These are phyloP conservation scores for Sistotremastrum niveocremeum DNA, from an alignment of 768 basidiomycete species.

Conservation along the genomic window DNA sequence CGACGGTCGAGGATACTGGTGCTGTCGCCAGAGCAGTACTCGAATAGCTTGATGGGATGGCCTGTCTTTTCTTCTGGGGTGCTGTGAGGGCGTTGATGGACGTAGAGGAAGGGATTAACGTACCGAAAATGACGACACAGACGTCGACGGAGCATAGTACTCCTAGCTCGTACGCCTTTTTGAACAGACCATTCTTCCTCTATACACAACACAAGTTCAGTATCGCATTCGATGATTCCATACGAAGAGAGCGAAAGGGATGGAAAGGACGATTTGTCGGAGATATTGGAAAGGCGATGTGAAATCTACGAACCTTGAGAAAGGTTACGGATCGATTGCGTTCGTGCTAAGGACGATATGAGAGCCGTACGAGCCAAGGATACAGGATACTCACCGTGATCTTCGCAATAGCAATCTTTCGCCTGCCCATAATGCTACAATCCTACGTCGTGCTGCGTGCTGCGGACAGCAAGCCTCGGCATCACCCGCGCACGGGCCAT, in stretches of 20 bases:
- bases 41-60: slow-evolving; percentile 70
- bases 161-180: slow-evolving; percentile 85
- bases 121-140: slow-evolving; percentile 77
- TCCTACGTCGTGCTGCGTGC: too few species aligned
- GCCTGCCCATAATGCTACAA: too few species aligned
- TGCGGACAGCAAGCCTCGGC: too few species aligned
- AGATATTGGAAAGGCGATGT: slow-evolving; percentile 15
- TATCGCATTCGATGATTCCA: slow-evolving; percentile 19
- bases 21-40: slow-evolving; percentile 64
- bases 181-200: slow-evolving; percentile 86
- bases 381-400: neutral
- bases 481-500: too few species aligned
- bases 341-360: slow-evolving; percentile 56
- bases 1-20: slow-evolving; percentile 60
- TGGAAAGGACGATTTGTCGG: slow-evolving; percentile 36
- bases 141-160: slow-evolving; percentile 83
- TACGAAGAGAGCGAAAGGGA: slow-evolving; percentile 6
- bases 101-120: slow-evolving; percentile 2
- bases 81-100: slow-evolving; percentile 1
- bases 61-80: slow-evolving; percentile 58
- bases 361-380: too few species aligned
- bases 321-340: slow-evolving; percentile 86
- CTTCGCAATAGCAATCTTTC: neutral
- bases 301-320: slow-evolving; percentile 48
- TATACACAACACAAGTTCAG: slow-evolving; percentile 23